These are phyloP conservation scores for Syzygium malaccense DNA, from an alignment of 441 rosid species.

Conservation along the genomic window DNA sequence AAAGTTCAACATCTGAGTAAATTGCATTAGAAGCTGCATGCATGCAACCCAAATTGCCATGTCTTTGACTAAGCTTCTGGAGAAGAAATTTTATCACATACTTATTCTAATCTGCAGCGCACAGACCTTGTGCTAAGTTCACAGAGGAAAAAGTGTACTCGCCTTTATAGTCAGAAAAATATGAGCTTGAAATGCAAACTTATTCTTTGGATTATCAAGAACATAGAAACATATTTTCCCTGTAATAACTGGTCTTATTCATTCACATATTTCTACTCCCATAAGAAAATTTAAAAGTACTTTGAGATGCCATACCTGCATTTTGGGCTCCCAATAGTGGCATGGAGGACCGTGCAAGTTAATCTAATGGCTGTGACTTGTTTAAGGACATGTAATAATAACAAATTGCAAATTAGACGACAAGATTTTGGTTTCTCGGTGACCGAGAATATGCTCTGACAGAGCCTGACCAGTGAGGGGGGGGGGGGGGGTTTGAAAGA, in stretches of 20 bases:
- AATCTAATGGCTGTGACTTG: neutral
- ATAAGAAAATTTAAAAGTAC: neutral
- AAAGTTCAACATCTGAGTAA: neutral
- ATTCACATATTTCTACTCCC: neutral
- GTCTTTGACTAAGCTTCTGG: neutral
- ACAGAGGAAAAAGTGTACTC: neutral
- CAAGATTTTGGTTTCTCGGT: neutral
- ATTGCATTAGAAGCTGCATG: neutral
- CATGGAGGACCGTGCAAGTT: neutral
- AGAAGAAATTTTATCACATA: neutral
- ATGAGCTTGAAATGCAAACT: neutral
- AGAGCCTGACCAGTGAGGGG: neutral
- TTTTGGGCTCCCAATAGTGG: neutral
- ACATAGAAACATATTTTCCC: neutral
- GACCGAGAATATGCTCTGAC: conserved; percentile 3
- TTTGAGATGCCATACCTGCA: neutral
- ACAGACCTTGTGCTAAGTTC: neutral
- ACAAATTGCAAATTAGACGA: neutral
- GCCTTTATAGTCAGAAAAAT: neutral
- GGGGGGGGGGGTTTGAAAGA: neutral
- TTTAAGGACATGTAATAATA: neutral
- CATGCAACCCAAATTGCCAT: neutral
- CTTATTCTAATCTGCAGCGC: neutral
- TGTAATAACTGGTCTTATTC: neutral
- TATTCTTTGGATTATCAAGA: neutral